Conservation (phyloP, 345 rosid genomes). For the Odontarrhena argentea region DNA sequence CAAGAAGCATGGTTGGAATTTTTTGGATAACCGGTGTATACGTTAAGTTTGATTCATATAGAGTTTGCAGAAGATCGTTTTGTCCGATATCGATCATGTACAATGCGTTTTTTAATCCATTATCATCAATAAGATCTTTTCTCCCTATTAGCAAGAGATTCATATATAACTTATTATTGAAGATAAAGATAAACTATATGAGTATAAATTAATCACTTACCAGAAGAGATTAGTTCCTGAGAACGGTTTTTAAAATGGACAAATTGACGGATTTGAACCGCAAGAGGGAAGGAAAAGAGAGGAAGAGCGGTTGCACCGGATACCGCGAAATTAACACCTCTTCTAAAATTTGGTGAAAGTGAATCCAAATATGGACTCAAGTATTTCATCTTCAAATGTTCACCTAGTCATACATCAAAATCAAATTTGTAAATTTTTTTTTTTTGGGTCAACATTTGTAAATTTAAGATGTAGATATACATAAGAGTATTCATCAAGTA, state of each 20-base stretch:
- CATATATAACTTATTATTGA: too few relatives aligned
- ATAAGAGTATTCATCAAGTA: too few relatives aligned
- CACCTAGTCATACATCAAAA: conserved; percentile 42
- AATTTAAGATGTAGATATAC: background rate
- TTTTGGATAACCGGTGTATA: conserved; percentile 45
- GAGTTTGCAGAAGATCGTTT: conserved; percentile 54
- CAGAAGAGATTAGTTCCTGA: conserved; percentile 41
- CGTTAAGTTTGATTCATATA: conserved; percentile 34
- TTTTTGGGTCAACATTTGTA: too few relatives aligned
- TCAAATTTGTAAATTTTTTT: background rate
- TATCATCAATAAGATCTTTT: conserved; percentile 44
- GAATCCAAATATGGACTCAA: conserved; percentile 57
- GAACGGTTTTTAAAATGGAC: conserved; percentile 50
- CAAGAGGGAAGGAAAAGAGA: conserved; percentile 37
- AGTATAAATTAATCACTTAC: conserved; percentile 3
- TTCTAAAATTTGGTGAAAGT: conserved; percentile 49
- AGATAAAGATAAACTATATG: background rate
- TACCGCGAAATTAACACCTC: conserved; percentile 54
- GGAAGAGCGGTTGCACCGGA: conserved; percentile 50
- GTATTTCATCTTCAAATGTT: conserved; percentile 41
- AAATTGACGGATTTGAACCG: conserved; percentile 49
- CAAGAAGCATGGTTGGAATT: conserved; percentile 54
- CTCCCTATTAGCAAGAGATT: conserved; percentile 31
- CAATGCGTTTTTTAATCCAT: conserved; percentile 54
- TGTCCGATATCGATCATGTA: conserved; percentile 70